Conservation (phyloP, 2,329 filamentous ascomycete genomes). For the Colletotrichum brevisporum region DNA sequence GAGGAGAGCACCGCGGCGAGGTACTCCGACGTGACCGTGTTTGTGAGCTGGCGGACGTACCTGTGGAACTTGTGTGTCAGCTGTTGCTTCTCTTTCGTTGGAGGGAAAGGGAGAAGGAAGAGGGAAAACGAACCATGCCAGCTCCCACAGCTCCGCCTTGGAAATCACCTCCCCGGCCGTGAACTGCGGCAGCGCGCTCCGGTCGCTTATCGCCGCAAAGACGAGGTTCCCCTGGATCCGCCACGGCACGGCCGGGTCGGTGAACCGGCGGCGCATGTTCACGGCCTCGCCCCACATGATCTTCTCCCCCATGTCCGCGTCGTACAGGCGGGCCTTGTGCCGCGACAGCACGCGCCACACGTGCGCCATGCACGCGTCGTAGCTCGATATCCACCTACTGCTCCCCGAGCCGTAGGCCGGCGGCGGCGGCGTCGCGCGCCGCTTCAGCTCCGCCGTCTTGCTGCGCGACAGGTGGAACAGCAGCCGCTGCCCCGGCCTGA, state of each 20-base stretch:
- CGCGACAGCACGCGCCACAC: slow-evolving; percentile 56
- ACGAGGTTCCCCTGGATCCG: slow-evolving; percentile 55
- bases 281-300: slow-evolving; percentile 54
- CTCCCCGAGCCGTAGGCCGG: slow-evolving; percentile 47
- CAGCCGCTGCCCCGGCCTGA: slow-evolving; percentile 45
- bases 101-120: slow-evolving; percentile 27
- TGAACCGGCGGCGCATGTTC: slow-evolving; percentile 56
- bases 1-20: slow-evolving; percentile 48
- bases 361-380: slow-evolving; percentile 58
- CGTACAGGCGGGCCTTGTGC: slow-evolving; percentile 52
- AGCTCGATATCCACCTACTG: slow-evolving; percentile 57
- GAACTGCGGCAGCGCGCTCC: slow-evolving; percentile 46
- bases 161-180: slow-evolving; percentile 52
- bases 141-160: slow-evolving; percentile 49
- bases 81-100: too few species aligned
- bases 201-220: slow-evolving; percentile 45
- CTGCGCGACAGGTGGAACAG: slow-evolving; percentile 61
- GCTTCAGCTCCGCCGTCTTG: slow-evolving; percentile 57
- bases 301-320: slow-evolving; percentile 46
- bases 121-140: slow-evolving; percentile 49
- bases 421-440: slow-evolving; percentile 49
- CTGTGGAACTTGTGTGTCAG: not conserved
- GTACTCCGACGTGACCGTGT: slow-evolving; percentile 50
- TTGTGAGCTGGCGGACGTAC: slow-evolving; percentile 47
- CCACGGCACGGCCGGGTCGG: slow-evolving; percentile 48